Conservation (phyloP, 495 filamentous ascomycete species). For the Evansstolkia leycettana region DNA sequence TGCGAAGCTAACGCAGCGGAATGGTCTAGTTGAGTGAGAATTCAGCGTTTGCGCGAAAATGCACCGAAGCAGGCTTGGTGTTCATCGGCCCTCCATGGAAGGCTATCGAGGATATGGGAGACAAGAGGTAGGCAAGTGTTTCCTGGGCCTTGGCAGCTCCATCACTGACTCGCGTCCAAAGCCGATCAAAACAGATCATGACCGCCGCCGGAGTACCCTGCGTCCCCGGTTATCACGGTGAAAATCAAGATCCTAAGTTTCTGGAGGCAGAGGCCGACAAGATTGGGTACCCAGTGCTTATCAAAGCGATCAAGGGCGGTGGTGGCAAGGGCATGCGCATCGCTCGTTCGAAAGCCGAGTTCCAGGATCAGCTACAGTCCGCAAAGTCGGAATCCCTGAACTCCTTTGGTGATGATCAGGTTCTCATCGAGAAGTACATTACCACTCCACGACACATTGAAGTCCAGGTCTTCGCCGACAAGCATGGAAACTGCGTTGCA, state of each 20-base stretch:
- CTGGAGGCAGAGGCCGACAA: constrained; percentile 63
- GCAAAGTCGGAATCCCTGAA: constrained; percentile 84
- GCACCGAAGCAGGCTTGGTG: constrained; percentile 77
- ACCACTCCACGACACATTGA: constrained; percentile 91
- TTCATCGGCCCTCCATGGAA: constrained; percentile 90
- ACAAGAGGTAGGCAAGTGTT: constrained; percentile 55
- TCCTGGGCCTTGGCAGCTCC: too few species aligned
- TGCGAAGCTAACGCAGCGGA: too few species aligned
- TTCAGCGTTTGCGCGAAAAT: constrained; percentile 76
- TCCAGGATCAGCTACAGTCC: constrained; percentile 67
- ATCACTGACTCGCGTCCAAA: constrained; percentile 16
- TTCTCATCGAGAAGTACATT: constrained; percentile 95
- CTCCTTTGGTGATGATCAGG: constrained; percentile 92
- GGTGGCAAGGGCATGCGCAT: constrained; percentile 99
- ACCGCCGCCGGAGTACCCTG: constrained; percentile 83
- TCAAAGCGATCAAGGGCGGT: constrained; percentile 95
- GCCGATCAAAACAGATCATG: constrained; percentile 90
- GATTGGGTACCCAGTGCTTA: constrained; percentile 82
- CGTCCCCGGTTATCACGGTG: constrained; percentile 90
- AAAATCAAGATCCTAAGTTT: constrained; percentile 62
- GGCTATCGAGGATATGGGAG: constrained; percentile 95
- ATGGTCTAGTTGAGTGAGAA: constrained; percentile 63
- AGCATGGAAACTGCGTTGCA: constrained; percentile 72
- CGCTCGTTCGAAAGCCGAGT: constrained; percentile 58
- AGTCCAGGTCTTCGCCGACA: constrained; percentile 94